These are phyloP conservation scores for Xylariomycetidae sp. DNA, from an alignment of 2,329 filamentous ascomycete genomes.

Conservation along the genomic window DNA sequence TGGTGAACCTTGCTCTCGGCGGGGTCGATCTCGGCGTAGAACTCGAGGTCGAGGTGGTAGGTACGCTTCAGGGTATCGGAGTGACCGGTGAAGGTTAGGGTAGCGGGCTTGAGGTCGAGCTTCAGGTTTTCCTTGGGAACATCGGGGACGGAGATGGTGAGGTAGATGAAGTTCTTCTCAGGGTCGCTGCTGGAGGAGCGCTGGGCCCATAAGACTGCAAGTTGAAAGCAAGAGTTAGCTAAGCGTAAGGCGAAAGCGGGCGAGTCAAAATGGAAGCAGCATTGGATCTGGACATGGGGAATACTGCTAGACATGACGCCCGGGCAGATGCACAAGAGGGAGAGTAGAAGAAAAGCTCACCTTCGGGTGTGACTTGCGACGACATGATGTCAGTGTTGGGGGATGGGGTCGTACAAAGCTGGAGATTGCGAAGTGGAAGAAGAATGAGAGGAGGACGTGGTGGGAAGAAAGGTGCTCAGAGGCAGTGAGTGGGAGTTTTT, in stretches of 20 bases:
- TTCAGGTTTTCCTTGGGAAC: conserved; percentile 71
- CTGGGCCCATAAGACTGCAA: conserved; percentile 91
- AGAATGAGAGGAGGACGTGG: not conserved
- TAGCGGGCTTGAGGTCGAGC: conserved; percentile 75
- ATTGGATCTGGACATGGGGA: no score
- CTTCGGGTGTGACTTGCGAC: conserved; percentile 34
- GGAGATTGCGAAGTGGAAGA: conserved; percentile 1
- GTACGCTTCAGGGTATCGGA: conserved; percentile 80
- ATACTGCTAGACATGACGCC: no score
- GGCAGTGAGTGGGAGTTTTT: not conserved
- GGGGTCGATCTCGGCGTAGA: conserved; percentile 87
- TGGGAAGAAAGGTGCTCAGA: not conserved
- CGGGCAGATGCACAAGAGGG: no score
- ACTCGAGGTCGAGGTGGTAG: conserved; percentile 81
- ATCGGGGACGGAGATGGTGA: conserved; percentile 86
- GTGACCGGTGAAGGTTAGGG: conserved; percentile 76
- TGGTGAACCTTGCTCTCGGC: conserved; percentile 82
- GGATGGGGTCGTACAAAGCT: no score
- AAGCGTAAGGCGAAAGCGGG: no score
- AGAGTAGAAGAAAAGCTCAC: conserved; percentile 25
- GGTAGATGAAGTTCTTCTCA: conserved; percentile 89
- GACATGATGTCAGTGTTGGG: conserved; percentile 15
- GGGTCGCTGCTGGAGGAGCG: conserved; percentile 78
- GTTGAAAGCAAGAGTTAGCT: no score
- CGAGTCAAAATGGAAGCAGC: no score